Evolutionary conservation across 306 rosid species (phyloP).

Genomic region (Corylus avellana): DNA sequence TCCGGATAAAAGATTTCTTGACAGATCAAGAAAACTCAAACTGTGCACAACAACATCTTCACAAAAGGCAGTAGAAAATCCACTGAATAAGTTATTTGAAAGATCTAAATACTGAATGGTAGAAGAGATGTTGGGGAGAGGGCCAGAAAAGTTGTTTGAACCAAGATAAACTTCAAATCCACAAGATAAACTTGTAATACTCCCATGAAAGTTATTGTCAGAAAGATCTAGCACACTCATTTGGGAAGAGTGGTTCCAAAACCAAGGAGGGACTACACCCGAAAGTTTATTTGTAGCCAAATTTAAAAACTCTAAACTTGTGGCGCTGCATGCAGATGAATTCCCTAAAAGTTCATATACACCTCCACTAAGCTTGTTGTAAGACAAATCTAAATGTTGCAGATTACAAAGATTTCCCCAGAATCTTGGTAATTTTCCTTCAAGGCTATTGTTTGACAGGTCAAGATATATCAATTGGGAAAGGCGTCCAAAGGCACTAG

Average conservation of each 20-base stretch:
- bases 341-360: neutral
- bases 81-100: neutral
- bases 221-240: neutral
- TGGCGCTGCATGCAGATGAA: too few species aligned
- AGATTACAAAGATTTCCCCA: neutral
- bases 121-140: neutral
- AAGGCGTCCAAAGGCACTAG: neutral
- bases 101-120: neutral
- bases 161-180: neutral
- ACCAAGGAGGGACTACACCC: neutral
- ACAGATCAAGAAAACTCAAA: neutral
- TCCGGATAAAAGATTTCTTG: neutral
- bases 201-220: neutral
- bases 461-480: neutral
- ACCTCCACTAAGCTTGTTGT: neutral
- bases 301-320: neutral
- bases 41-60: neutral
- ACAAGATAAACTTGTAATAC: neutral
- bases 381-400: neutral
- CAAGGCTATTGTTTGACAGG: constrained; percentile 16
- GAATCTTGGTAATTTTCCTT: constrained; percentile 4
- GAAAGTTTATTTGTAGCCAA: neutral
- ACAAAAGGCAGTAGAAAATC: neutral
- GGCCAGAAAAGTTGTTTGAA: neutral
- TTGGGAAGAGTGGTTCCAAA: neutral